Evolutionary conservation across 345 rosid species (phyloP).

Genomic region (Turnera subulata): DNA sequence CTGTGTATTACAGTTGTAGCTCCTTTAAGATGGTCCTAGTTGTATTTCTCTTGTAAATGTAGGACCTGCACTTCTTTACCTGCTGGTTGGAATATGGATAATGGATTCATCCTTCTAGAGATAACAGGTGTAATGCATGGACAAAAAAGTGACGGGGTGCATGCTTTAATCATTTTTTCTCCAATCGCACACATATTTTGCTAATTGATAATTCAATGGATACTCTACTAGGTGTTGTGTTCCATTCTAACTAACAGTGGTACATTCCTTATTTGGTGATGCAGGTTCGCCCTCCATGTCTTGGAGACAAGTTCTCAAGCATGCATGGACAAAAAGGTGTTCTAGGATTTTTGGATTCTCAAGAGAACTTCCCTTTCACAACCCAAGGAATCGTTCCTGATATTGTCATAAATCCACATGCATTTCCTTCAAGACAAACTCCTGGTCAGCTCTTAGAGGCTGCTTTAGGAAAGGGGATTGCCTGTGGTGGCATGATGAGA

Average conservation of each 20-base stretch:
- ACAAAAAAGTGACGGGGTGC: no score
- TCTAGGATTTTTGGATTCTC: slow-evolving; percentile 80
- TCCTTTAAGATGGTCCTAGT: not conserved
- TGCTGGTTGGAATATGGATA: no score
- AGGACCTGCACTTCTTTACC: no score
- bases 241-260: not conserved
- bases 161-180: not conserved
- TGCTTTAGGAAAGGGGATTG: slow-evolving; percentile 89
- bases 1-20: not conserved
- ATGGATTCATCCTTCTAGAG: no score
- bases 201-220: no score
- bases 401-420: slow-evolving; percentile 81
- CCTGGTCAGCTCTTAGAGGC: slow-evolving; percentile 95
- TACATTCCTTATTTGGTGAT: slow-evolving; percentile 1
- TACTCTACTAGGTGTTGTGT: no score
- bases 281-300: slow-evolving; percentile 82
- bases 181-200: not conserved
- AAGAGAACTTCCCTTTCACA: slow-evolving; percentile 88
- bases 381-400: slow-evolving; percentile 91
- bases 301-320: slow-evolving; percentile 94
- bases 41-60: no score
- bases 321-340: slow-evolving; percentile 99
- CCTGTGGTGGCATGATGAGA: slow-evolving; percentile 53
- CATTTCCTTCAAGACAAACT: slow-evolving; percentile 92
- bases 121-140: no score